A percentile compares a stretch with the other conserved stretches of the same genome.
These are phyloP conservation scores for Trypanosoma avium DNA, from an alignment of 208 protist species.

Conservation along the genomic window DNA sequence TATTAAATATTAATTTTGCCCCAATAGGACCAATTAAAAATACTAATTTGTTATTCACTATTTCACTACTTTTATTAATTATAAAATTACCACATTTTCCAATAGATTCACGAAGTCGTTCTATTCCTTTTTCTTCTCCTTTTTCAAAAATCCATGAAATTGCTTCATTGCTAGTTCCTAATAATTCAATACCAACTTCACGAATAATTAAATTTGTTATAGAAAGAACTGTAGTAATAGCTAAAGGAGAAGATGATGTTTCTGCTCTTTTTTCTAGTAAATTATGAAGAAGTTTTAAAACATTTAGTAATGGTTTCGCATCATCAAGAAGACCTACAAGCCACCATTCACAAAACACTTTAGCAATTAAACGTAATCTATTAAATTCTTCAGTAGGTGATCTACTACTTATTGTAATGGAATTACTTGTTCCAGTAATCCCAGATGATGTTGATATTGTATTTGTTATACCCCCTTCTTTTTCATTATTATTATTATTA, in stretches of 20 bases:
- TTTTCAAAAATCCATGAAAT: background rate
- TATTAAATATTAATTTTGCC: constrained; percentile 11
- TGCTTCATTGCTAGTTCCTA: constrained; percentile 12
- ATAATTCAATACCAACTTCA: constrained; percentile 29
- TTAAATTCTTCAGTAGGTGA: constrained; percentile 25
- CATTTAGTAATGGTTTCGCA: constrained; percentile 14
- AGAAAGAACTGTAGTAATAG: constrained; percentile 13
- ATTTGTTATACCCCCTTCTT: no score
- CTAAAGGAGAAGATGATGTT: background rate
- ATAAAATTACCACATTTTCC: background rate
- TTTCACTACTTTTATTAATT: background rate
- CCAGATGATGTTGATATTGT: background rate
- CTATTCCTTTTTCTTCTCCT: background rate
- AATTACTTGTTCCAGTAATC: background rate
- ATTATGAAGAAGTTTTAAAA: constrained; percentile 13
- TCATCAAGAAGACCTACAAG: constrained; percentile 29
- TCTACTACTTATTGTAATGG: background rate
- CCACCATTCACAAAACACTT: constrained; percentile 30
- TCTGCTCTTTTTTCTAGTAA: constrained; percentile 7
- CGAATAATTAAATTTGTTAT: constrained; percentile 20
- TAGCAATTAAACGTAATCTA: constrained; percentile 19
- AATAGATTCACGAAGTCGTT: constrained; percentile 9
- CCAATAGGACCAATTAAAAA: constrained; percentile 24
- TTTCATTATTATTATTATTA: background rate
- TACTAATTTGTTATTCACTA: background rate